Evolutionary conservation across 2,329 filamentous ascomycete species (phyloP).

Genomic region (Simplicillium sp.): DNA sequence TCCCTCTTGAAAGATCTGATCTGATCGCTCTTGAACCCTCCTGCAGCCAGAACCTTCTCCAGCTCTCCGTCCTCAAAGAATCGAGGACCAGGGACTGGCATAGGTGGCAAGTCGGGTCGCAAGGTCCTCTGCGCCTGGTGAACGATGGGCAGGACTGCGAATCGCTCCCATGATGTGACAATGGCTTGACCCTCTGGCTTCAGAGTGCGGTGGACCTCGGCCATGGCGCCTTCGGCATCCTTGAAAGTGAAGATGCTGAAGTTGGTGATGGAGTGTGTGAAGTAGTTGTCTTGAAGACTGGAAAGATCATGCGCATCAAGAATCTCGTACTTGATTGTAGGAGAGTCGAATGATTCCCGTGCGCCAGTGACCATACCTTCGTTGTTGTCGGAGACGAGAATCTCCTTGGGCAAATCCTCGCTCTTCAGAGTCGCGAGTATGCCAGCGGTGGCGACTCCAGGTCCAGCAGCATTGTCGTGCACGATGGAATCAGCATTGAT

Average conservation of each 20-base stretch:
- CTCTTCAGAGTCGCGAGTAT: conserved; percentile 9
- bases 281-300: conserved; percentile 7
- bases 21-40: conserved; percentile 11
- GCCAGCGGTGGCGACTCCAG: conserved; percentile 18
- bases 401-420: background rate
- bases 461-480: conserved; percentile 23
- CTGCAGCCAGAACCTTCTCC: conserved; percentile 10
- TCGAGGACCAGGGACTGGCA: conserved; percentile 15
- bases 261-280: conserved; percentile 16
- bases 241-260: conserved; percentile 20
- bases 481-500: conserved; percentile 15
- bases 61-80: conserved; percentile 15
- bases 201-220: conserved; percentile 19
- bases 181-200: conserved; percentile 15
- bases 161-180: conserved; percentile 15
- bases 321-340: background rate
- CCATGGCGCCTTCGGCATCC: conserved; percentile 12
- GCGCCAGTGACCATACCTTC: background rate
- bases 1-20: conserved; percentile 7
- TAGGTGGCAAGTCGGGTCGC: conserved; percentile 15
- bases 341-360: background rate
- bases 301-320: conserved; percentile 14
- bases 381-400: background rate
- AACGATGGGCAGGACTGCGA: conserved; percentile 13
- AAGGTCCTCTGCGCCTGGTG: conserved; percentile 17